These are phyloP conservation scores for Rhynchospora breviuscula DNA, from an alignment of 176 grass and related monocot species.

Conservation along the genomic window DNA sequence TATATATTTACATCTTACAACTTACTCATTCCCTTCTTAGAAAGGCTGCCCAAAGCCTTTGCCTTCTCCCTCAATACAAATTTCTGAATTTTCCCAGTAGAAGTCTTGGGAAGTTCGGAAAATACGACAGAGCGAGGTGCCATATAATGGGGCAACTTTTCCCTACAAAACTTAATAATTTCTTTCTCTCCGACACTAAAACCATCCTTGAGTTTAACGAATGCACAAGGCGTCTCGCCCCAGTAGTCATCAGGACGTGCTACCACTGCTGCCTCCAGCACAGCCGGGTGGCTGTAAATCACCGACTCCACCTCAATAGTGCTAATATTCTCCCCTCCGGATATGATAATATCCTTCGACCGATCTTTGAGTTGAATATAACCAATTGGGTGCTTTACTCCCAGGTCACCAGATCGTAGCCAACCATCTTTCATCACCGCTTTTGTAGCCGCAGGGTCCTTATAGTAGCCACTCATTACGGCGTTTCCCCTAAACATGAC, in stretches of 20 bases:
- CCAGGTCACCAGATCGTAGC: conserved; percentile 31
- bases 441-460: conserved; percentile 19
- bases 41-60: conserved; percentile 10
- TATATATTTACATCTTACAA: neutral
- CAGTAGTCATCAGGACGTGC: conserved; percentile 27
- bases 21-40: neutral
- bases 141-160: conserved; percentile 18
- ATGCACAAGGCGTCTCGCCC: conserved; percentile 39
- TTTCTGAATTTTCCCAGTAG: conserved; percentile 26
- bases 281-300: conserved; percentile 21
- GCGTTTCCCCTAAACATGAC: conserved; percentile 31
- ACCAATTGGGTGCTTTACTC: conserved; percentile 27
- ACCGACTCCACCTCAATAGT: conserved; percentile 34
- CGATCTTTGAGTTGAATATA: conserved; percentile 37
- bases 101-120: conserved; percentile 21
- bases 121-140: conserved; percentile 11
- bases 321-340: conserved; percentile 40
- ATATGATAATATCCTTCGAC: conserved; percentile 29
- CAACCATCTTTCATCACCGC: conserved; percentile 34
- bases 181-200: neutral
- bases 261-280: conserved; percentile 31
- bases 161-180: conserved; percentile 25
- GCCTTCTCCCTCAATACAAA: conserved; percentile 12
- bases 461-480: conserved; percentile 38
- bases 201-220: conserved; percentile 29